These are phyloP conservation scores for Claviceps sorghi DNA, from an alignment of 2,329 filamentous ascomycete species.

Conservation along the genomic window DNA sequence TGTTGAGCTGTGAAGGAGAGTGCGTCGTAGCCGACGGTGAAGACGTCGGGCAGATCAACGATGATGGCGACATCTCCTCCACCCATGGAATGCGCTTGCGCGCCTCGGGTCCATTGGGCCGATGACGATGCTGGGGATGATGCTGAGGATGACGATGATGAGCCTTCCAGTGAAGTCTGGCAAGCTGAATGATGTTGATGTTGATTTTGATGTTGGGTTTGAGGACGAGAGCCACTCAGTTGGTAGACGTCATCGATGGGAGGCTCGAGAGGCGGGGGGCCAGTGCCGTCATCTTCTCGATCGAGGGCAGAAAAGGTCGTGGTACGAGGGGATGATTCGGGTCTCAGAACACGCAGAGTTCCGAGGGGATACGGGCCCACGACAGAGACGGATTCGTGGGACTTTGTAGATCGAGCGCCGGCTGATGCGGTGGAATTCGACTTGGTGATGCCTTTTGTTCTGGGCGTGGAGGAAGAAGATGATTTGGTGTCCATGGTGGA, in stretches of 20 bases:
- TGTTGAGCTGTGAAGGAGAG: slow-evolving; percentile 31
- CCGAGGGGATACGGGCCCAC: slow-evolving; percentile 28
- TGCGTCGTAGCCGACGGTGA: slow-evolving; percentile 39
- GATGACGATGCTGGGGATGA: neutral
- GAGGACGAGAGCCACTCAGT: neutral
- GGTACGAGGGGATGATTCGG: slow-evolving; percentile 7
- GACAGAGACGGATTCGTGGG: slow-evolving; percentile 23
- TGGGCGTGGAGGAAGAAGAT: slow-evolving; percentile 6
- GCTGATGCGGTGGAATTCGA: slow-evolving; percentile 19
- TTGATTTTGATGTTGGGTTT: neutral
- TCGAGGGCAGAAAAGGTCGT: neutral
- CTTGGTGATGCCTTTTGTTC: slow-evolving; percentile 18
- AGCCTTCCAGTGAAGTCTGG: neutral
- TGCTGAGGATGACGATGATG: neutral
- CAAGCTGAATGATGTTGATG: neutral
- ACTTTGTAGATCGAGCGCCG: slow-evolving; percentile 17
- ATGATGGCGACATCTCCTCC: slow-evolving; percentile 39
- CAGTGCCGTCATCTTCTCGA: slow-evolving; percentile 13
- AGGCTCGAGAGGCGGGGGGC: slow-evolving; percentile 18
- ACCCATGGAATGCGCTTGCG: slow-evolving; percentile 15
- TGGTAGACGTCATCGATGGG: slow-evolving; percentile 2
- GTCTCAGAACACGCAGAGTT: slow-evolving; percentile 24
- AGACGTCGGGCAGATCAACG: slow-evolving; percentile 33
- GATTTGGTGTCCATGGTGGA: slow-evolving; percentile 13
- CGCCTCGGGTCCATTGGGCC: slow-evolving; percentile 5